These are phyloP conservation scores for Myxozyma neotropica DNA, from an alignment of 805 yeast genomes.

Conservation along the genomic window DNA sequence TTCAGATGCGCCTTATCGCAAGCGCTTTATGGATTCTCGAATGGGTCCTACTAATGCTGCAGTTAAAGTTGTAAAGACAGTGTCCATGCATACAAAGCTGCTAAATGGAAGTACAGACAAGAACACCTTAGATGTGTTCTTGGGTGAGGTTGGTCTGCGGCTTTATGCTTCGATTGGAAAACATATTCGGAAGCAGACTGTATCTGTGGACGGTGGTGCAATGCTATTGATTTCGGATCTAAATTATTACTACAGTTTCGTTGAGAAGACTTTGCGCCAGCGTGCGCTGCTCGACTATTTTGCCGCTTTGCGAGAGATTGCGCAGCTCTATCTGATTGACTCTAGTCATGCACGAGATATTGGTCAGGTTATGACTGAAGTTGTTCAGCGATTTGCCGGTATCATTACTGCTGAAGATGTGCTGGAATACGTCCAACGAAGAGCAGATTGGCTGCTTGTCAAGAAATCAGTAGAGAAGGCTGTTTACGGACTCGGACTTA, in stretches of 20 bases:
- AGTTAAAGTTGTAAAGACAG: slow-evolving; percentile 56
- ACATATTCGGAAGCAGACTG: slow-evolving; percentile 68
- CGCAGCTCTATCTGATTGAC: slow-evolving; percentile 76
- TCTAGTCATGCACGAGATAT: slow-evolving; percentile 77
- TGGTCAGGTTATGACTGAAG: slow-evolving; percentile 80
- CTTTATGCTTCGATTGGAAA: slow-evolving; percentile 77
- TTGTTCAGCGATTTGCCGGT: slow-evolving; percentile 77
- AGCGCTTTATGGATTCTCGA: slow-evolving; percentile 35
- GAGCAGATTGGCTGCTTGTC: slow-evolving; percentile 83
- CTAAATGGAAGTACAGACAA: slow-evolving; percentile 83
- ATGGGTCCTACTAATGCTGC: slow-evolving; percentile 69
- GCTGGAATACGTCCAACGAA: slow-evolving; percentile 84
- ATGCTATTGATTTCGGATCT: slow-evolving; percentile 65
- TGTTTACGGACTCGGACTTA: slow-evolving; percentile 81
- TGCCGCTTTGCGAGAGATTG: slow-evolving; percentile 79
- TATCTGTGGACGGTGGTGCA: slow-evolving; percentile 77
- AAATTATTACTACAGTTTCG: slow-evolving; percentile 75
- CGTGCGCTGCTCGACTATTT: slow-evolving; percentile 65
- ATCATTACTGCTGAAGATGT: slow-evolving; percentile 90
- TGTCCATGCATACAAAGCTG: slow-evolving; percentile 71
- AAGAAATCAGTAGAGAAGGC: slow-evolving; percentile 84
- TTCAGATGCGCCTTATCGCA: too few species aligned
- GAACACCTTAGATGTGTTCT: slow-evolving; percentile 85
- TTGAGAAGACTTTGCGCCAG: slow-evolving; percentile 54
- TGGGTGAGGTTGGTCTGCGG: slow-evolving; percentile 89